Evolutionary conservation across 2,329 filamentous ascomycete genomes (phyloP).

Genomic region (Fusarium nygamai): DNA sequence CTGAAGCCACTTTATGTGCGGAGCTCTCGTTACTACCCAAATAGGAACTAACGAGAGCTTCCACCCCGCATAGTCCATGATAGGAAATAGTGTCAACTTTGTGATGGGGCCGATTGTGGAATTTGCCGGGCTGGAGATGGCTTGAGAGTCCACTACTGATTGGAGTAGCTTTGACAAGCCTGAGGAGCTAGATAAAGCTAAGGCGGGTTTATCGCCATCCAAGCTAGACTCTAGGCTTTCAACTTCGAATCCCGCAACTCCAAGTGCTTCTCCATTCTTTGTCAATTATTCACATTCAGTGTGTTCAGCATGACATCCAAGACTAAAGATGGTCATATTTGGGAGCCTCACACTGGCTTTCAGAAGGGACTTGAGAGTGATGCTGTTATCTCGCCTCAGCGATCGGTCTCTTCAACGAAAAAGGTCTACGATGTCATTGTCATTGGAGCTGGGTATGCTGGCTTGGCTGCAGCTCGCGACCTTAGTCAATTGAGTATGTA

Average conservation of each 20-base stretch:
- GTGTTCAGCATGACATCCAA: neutral
- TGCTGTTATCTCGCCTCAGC: neutral
- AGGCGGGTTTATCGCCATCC: neutral
- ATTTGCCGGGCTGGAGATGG: neutral
- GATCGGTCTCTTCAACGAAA: accelerated
- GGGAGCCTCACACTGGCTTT: neutral
- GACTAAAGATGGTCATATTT: neutral
- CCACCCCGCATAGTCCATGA: neutral
- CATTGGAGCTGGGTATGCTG: neutral
- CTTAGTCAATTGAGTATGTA: neutral
- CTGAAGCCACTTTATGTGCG: neutral
- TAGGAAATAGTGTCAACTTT: neutral
- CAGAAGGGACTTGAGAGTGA: neutral
- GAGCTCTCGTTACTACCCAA: neutral
- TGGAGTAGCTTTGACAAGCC: neutral
- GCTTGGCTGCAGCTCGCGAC: neutral
- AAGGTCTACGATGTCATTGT: neutral
- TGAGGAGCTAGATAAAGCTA: neutral
- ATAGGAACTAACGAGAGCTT: neutral
- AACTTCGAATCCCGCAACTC: neutral
- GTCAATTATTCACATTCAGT: accelerated
- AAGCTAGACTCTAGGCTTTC: neutral
- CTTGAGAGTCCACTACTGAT: neutral
- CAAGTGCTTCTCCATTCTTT: neutral
- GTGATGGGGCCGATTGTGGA: neutral